Base-by-base conservation (phyloP, 139 green algal species). In the Chlamydomonas incerta region DNA sequence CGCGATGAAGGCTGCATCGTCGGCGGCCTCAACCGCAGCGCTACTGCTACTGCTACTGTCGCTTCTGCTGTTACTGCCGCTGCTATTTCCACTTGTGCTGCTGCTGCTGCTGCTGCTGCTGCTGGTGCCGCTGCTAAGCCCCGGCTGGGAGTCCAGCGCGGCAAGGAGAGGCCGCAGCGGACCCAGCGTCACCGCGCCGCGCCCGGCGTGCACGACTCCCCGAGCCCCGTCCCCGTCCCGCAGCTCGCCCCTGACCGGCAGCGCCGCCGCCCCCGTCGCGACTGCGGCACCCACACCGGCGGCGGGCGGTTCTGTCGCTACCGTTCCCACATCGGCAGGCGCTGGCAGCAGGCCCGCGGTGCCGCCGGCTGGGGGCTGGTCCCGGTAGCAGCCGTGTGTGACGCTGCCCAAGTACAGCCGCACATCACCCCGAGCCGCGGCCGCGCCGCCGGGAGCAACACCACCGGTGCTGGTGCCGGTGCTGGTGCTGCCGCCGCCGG, bases 351-450 rank as follows among this genome's bases (percentile, higher is more conserved):
- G 63, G n/a, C n/a, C n/a, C n/a, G n/a, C n/a, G n/a, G n/a, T n/a
- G n/a, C n/a, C n/a, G n/a, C 18, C 60, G 17, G 24, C 3, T 15
- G 24, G 60, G 23, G 60, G 2, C 60, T 21, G 24, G 60, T 11
- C 55, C 11, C 50, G 57, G 79, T 85, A 89, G 76, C 73, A 83
- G 17, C 87, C 87, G 34, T 91, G 87, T 21, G 87, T 91, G 5
- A 83, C 50, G 66, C 68, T 88, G 20, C 34, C 87, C 6, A 87
- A 21, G 23, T 87, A 80, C 0, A 91, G 21, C 11, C 72, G 86
- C 20, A 74, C 52, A 0, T 50, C 41, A 50, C 41, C 41, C 6
- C 41, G 41, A 5, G 8, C 41, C 67, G 31, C 17, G 60, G 33
- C 23, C 28, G 9, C 63, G 26, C 6, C 28, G 41, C 41, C n/a